A percentile compares a stretch with the other conserved stretches of the same genome.
phyloP scores from a whole-genome alignment of 345 rosid genomes.

The Carallia pectinifolia region DNA sequence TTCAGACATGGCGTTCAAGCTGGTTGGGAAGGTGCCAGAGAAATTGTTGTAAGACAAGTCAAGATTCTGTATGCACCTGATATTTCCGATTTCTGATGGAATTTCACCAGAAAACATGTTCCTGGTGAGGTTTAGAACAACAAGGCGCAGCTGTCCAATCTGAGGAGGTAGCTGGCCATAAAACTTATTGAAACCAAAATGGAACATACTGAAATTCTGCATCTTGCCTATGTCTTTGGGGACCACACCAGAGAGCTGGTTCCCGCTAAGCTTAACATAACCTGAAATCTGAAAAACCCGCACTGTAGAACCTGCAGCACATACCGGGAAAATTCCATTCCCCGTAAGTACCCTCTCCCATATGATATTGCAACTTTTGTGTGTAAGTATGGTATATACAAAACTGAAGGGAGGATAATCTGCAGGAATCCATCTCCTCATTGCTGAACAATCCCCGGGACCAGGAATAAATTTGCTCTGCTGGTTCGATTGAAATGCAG shows the following conservation, averaged over 20 bases:
- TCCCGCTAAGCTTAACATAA: conserved; percentile 79
- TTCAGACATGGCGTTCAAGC: conserved; percentile 54
- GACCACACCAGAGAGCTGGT: conserved; percentile 58
- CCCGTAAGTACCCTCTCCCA: conserved; percentile 82
- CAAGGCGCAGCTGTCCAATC: conserved; percentile 60
- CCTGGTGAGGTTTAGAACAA: conserved; percentile 62
- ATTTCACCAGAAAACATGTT: conserved; percentile 66
- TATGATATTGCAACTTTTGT: conserved; percentile 65
- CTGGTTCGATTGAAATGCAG: conserved; percentile 56
- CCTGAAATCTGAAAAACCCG: conserved; percentile 54
- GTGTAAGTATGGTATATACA: conserved; percentile 57
- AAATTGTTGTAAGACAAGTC: conserved; percentile 83
- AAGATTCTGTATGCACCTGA: conserved; percentile 70
- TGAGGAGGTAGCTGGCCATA: conserved; percentile 56
- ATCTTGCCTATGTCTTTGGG: conserved; percentile 61
- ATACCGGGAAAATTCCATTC: conserved; percentile 58
- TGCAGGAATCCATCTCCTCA: conserved; percentile 95
- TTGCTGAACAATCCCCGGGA: conserved; percentile 71
- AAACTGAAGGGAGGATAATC: conserved; percentile 87
- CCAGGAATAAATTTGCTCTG: conserved; percentile 40
- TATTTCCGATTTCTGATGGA: conserved; percentile 57
- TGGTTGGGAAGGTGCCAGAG: conserved; percentile 68
- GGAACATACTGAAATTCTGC: conserved; percentile 61
- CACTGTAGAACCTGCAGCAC: conserved; percentile 36
- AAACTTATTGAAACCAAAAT: conserved; percentile 63